Evolutionary conservation across 192 early-diverging fungal genomes (phyloP), one percentile per base, ranked within the genome.

Genomic region (Podochytrium sp.): DNA sequence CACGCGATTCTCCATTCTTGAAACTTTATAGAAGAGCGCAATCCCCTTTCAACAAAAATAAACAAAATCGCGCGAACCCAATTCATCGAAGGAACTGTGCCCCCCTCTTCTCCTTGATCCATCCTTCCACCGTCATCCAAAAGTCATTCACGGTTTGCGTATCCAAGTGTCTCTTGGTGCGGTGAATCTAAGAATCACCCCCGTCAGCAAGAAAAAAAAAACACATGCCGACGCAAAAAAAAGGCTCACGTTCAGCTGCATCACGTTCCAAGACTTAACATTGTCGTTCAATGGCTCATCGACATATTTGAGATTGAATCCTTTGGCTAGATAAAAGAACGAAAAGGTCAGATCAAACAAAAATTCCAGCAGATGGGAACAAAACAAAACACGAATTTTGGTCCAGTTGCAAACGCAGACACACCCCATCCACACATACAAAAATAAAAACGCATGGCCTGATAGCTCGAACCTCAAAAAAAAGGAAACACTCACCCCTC

Each of bases 261-360:
- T 53, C 12, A 87, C 81, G 25, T 80, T 81, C 87, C 87, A 89
- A 37, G 72, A 69, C 38, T 78, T 70, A 10, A 85, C 73, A 38
- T 77, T 72, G 14, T 76, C 79, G 30, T 81, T 52, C 12, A 73
- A 29, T 23, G 80, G 82, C 38, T 85, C 87, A 55, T 87, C 87
- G 37, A 53, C 51, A 65, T 75, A 89, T 70, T 86, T 85, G 3
- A 89, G 50, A 51, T 74, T 78, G 70, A 84, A 89, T 66, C 87
- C 87, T 32, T 76, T 63, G 5, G 84, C 82, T 84, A 50, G 23
- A 23, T 6, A 35, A 25, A 29, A 59, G 52, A n/a, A 50, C 10
- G 33, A 25, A 14, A 4, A 16, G 20, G 35, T 1, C 34, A 30
- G 2, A 16, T 16, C 67, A 38, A 23, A 70, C 37, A 6, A 4